Conservation (phyloP, 1,284 basidiomycete species). For the Xerocomus minutiporus region DNA sequence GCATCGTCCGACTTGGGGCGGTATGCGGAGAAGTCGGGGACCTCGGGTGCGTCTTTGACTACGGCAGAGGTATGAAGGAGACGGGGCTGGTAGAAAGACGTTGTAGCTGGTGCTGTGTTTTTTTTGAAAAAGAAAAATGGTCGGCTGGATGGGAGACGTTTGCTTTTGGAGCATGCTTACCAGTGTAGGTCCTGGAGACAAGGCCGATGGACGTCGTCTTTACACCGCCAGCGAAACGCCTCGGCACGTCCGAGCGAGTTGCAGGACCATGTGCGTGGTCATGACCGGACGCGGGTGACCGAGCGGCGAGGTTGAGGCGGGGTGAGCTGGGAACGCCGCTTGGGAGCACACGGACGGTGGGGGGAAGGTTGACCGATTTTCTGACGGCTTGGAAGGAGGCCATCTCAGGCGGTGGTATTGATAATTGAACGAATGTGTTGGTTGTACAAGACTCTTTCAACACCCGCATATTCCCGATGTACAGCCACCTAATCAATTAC, state of each 20-base stretch:
- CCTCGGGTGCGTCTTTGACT: constrained; percentile 63
- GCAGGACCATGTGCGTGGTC: constrained; percentile 51
- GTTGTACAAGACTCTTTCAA: neutral
- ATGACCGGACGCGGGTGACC: constrained; percentile 59
- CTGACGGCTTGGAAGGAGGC: constrained; percentile 65
- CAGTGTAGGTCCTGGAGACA: constrained; percentile 61
- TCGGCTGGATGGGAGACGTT: constrained; percentile 4
- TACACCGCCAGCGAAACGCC: constrained; percentile 57
- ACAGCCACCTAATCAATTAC: constrained; percentile 22
- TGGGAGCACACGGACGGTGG: constrained; percentile 74
- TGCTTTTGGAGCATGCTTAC: constrained; percentile 44
- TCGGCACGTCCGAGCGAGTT: constrained; percentile 62
- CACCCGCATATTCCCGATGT: constrained; percentile 27
- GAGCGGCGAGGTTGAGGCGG: constrained; percentile 65
- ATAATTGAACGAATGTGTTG: too few relatives aligned
- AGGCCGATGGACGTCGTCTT: constrained; percentile 50
- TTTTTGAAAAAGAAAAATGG: neutral
- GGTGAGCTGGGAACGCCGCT: constrained; percentile 69
- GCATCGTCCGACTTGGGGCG: constrained; percentile 62
- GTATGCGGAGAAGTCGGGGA: constrained; percentile 89
- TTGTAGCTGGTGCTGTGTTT: constrained; percentile 42
- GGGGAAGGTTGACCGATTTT: constrained; percentile 79
- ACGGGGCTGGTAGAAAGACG: constrained; percentile 61
- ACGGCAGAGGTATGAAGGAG: constrained; percentile 68
- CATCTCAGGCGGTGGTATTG: constrained; percentile 37